Evolutionary conservation across 805 yeast species (phyloP).

Genomic region (Lachancea cidri): DNA sequence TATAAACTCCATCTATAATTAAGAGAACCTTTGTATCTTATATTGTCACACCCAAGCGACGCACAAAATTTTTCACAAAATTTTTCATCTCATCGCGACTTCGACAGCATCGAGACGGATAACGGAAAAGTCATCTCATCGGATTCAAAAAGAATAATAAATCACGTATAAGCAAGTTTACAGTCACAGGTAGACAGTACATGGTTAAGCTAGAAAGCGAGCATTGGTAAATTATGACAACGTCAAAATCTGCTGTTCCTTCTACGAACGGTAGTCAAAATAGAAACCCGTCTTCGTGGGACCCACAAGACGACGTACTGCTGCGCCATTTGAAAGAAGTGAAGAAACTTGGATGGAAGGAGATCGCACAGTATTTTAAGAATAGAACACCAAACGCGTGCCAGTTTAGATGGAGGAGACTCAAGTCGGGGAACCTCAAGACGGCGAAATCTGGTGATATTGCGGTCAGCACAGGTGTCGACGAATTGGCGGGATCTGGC

Average conservation of each 20-base stretch:
- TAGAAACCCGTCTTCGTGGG: conserved; percentile 61
- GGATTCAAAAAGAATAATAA: neutral
- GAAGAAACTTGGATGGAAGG: conserved; percentile 85
- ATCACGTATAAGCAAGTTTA: neutral
- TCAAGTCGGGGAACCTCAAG: conserved; percentile 42
- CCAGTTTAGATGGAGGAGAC: conserved; percentile 83
- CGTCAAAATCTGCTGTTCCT: conserved; percentile 1
- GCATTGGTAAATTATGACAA: neutral
- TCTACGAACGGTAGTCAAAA: conserved; percentile 4
- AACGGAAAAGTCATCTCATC: conserved; percentile 1
- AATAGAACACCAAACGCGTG: conserved; percentile 86
- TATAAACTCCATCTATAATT: neutral
- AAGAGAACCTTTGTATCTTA: neutral
- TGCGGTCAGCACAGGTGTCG: neutral
- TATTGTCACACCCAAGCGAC: conserved; percentile 1
- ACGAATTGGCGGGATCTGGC: conserved; percentile 5
- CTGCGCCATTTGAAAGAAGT: conserved; percentile 74
- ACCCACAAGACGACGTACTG: conserved; percentile 67
- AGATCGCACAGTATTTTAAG: conserved; percentile 70
- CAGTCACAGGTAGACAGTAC: neutral
- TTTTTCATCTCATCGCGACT: conserved; percentile 3
- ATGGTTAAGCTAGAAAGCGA: neutral
- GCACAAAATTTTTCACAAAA: conserved; percentile 3
- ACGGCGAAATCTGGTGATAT: conserved; percentile 8
- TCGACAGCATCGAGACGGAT: conserved; percentile 1